Conservation (phyloP, 129 eudicot genomes). For the Daucus carota region DH1_v3.0 NC_030388.2:27413501-27414000, state of each 20-base stretch:
- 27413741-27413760: background rate
- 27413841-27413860: slow-evolving; percentile 9
- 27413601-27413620: slow-evolving; percentile 11
- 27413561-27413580: background rate
- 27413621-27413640: slow-evolving; percentile 10
- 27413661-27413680: slow-evolving; percentile 5
- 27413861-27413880: background rate
- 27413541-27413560: background rate
- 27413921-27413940: too few relatives aligned
- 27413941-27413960: too few relatives aligned
- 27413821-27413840: background rate
- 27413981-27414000: too few relatives aligned
- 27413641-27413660: slow-evolving; percentile 3
- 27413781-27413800: background rate
- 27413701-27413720: slow-evolving; percentile 16
- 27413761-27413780: background rate
- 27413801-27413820: background rate
- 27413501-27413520: too few relatives aligned
- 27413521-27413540: too few relatives aligned
- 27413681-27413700: slow-evolving; percentile 12
- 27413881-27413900: too few relatives aligned
- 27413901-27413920: too few relatives aligned
- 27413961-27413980: too few relatives aligned
- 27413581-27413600: background rate
- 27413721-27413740: slow-evolving; percentile 15